Evolutionary conservation across 352 stramenopile genomes (phyloP).

Genomic region (Globisporangium canariense): DNA sequence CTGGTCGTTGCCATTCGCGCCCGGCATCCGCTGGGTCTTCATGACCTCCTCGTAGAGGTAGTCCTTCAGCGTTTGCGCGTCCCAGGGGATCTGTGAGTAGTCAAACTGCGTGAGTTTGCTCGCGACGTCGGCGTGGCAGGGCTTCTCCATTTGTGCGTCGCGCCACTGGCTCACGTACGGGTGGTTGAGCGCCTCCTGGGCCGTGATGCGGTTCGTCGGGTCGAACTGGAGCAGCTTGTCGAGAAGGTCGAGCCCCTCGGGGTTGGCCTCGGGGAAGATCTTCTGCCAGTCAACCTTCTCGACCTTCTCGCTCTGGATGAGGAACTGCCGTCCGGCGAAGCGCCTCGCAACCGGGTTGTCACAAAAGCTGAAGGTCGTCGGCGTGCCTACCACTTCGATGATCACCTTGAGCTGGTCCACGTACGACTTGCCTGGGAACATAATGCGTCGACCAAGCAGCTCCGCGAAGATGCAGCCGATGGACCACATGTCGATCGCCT

Average conservation of each 20-base stretch:
- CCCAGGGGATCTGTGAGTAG: conserved; percentile 65
- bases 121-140: conserved; percentile 49
- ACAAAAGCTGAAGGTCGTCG: conserved; percentile 81
- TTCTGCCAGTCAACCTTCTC: conserved; percentile 74
- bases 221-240: conserved; percentile 88
- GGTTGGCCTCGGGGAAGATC: conserved; percentile 82
- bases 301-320: conserved; percentile 67
- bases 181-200: conserved; percentile 79
- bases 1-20: conserved; percentile 1
- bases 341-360: conserved; percentile 80
- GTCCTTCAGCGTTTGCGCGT: conserved; percentile 73
- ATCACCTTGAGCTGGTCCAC: conserved; percentile 88
- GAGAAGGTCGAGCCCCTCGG: conserved; percentile 83
- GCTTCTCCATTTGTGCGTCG: conserved; percentile 53
- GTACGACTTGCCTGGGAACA: conserved; percentile 85
- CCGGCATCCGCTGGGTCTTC: conserved; percentile 38
- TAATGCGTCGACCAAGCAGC: conserved; percentile 88
- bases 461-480: conserved; percentile 99
- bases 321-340: conserved; percentile 81
- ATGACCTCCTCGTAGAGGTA: conserved; percentile 84
- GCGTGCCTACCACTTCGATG: conserved; percentile 81
- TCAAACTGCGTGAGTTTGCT: conserved; percentile 66
- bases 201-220: conserved; percentile 82
- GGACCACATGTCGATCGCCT: conserved; percentile 93
- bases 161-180: conserved; percentile 88